Evolutionary conservation across 129 eudicot species (phyloP).

Genomic region (Artemisia argyi): DNA sequence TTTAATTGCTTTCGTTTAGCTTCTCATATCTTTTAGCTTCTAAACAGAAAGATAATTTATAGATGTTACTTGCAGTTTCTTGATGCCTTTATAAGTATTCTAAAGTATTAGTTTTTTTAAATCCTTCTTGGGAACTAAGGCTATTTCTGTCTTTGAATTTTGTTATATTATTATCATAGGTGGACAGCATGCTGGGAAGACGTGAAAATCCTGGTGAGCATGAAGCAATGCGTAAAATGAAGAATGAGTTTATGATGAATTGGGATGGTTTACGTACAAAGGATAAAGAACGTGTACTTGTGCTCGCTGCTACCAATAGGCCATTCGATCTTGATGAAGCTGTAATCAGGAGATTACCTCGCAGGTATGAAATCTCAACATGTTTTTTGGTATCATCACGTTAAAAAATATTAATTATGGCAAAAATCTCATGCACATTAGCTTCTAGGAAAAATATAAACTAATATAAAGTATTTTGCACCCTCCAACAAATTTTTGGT

Average conservation of each 20-base stretch:
- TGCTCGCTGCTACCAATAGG: constrained; percentile 85
- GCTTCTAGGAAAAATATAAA: neutral
- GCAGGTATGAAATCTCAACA: constrained; percentile 44
- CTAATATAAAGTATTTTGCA: too few relatives aligned
- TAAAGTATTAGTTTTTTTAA: too few relatives aligned
- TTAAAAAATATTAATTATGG: too few relatives aligned
- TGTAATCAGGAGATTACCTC: constrained; percentile 82
- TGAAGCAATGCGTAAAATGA: constrained; percentile 96
- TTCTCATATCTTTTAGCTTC: neutral
- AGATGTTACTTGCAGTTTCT: neutral
- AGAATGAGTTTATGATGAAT: constrained; percentile 89
- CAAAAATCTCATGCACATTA: neutral
- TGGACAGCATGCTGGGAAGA: constrained; percentile 95
- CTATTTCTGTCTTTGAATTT: neutral
- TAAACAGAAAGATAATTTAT: neutral
- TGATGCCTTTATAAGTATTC: too few relatives aligned
- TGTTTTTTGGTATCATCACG: neutral
- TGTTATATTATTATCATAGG: constrained; percentile 39
- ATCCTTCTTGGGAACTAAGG: neutral
- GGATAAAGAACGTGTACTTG: constrained; percentile 85
- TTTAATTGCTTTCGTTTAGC: neutral
- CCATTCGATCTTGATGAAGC: constrained; percentile 98
- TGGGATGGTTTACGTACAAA: constrained; percentile 92
- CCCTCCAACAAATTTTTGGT: too few relatives aligned
- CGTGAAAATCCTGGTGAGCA: constrained; percentile 94